Conservation (phyloP, 2,329 filamentous ascomycete species). For the Cordyceps farinosa region DNA sequence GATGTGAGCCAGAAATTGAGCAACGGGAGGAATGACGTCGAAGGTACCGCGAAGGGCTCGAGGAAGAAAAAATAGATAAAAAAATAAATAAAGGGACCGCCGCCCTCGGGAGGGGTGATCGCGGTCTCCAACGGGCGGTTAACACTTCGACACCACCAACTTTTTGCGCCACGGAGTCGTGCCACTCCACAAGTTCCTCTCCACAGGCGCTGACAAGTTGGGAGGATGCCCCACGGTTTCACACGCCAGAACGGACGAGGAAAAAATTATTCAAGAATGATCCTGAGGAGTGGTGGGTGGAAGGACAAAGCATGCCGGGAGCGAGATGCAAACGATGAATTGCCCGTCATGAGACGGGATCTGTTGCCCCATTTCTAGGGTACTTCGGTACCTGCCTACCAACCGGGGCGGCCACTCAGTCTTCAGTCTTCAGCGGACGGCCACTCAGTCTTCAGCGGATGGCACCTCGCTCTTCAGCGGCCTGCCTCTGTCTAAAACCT, state of each 20-base stretch:
- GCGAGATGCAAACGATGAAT: no score
- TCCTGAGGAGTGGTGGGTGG: neutral
- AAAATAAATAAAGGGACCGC: neutral
- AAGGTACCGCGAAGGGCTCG: neutral
- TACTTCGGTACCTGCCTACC: no score
- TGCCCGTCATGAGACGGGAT: no score
- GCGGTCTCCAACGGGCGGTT: slow-evolving; percentile 9
- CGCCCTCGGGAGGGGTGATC: neutral
- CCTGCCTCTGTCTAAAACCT: no score
- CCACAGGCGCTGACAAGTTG: neutral
- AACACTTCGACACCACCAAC: neutral
- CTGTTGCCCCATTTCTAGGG: no score
- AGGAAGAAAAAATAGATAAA: neutral
- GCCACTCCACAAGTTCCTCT: slow-evolving; percentile 10
- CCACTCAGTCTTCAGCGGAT: no score
- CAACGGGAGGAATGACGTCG: neutral
- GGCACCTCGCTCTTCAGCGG: no score
- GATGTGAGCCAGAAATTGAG: neutral
- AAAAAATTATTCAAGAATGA: neutral
- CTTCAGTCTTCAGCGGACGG: neutral
- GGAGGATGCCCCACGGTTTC: slow-evolving; percentile 5
- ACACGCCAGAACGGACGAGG: neutral
- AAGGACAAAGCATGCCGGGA: neutral
- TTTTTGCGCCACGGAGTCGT: slow-evolving; percentile 10
- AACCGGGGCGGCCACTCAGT: no score